Base-by-base conservation (phyloP, 768 basidiomycete genomes). In the Podaxis pistillaris region DNA sequence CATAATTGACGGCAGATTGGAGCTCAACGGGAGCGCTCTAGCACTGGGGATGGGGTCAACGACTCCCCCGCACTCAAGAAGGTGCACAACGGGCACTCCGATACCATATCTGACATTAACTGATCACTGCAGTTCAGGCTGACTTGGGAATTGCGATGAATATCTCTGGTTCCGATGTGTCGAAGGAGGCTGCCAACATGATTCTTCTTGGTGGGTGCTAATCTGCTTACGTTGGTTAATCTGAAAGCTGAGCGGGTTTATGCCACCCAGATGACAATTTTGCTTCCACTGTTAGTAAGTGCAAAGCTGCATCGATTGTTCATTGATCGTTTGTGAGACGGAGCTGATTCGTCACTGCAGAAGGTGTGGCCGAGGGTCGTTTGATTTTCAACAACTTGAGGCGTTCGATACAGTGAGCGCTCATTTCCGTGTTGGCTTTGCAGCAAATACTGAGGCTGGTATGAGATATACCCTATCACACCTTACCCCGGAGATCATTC, bases 91-190 rank as follows among this genome's bases (percentile, higher is more conserved):
- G 28, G 28, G 6, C 7, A 6, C 28, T 6, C 7, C 6, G 6
- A 30, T 6, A 30, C 28, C 6, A 6, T 7, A 6, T 30, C 28
- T 7, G 28, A 30, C 28, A 30, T 30, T 30, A 30, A 30, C 28
- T 30, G 28, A 30, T 30, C 6, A 30, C 28, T 30, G 28, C 6
- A 4, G 28, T 30, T 30, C 28, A 30, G 28, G 87, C 88, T 33
- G 87, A 88, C 65, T 78, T 89, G 22, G 88, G 88, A 33, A 89
- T 89, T 67, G 87, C 87, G 0, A 90, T 90, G 87, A 88, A 88
- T 66, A 85, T 88, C 40, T 88, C 87, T 26, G 88, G 87, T 37
- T 88, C 87, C 3, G 88, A 89, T 65, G 87, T 89, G 11, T 88
- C 87, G 1, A 89, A 90, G 68, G 87, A 89, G 71, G 87, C 88